Conservation (phyloP, 768 basidiomycete species). For the Zangia roseola region DNA sequence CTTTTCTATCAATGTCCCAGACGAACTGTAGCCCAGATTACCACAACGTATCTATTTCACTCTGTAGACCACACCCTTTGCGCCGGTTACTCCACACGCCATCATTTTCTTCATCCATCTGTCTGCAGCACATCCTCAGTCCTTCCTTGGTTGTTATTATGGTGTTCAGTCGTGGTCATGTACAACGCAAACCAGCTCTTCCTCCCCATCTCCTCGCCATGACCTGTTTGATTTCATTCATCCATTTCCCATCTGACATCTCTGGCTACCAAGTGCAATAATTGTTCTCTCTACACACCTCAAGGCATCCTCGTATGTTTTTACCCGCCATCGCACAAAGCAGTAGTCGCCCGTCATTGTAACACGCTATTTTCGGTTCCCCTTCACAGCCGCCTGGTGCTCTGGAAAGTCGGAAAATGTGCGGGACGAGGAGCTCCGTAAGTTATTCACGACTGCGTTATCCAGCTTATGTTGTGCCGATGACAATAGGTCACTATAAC, state of each 20-base stretch:
- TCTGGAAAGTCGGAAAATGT: constrained; percentile 5
- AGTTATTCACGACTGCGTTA: neutral
- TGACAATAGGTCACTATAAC: neutral
- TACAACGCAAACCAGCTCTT: constrained; percentile 34
- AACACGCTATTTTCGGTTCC: constrained; percentile 16
- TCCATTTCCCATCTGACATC: constrained; percentile 19
- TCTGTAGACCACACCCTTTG: constrained; percentile 34
- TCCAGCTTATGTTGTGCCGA: constrained; percentile 2
- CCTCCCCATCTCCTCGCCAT: constrained; percentile 27
- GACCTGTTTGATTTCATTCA: constrained; percentile 27
- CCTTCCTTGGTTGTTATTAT: constrained; percentile 35
- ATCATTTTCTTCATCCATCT: constrained; percentile 24
- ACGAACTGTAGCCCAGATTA: constrained; percentile 56
- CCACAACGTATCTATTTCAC: constrained; percentile 34
- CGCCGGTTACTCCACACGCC: constrained; percentile 19
- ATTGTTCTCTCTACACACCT: constrained; percentile 23
- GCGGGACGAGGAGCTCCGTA: neutral
- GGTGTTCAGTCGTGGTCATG: constrained; percentile 37
- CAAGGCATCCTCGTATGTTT: constrained; percentile 34
- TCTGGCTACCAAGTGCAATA: constrained; percentile 30
- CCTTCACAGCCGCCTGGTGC: constrained; percentile 13
- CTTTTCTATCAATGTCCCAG: constrained; percentile 65
- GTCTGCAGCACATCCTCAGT: constrained; percentile 21
- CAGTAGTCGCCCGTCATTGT: constrained; percentile 19
- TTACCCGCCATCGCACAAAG: constrained; percentile 19